phyloP scores from a whole-genome alignment of 2,329 filamentous ascomycete species.

The Cladosporium colombiae region DNA sequence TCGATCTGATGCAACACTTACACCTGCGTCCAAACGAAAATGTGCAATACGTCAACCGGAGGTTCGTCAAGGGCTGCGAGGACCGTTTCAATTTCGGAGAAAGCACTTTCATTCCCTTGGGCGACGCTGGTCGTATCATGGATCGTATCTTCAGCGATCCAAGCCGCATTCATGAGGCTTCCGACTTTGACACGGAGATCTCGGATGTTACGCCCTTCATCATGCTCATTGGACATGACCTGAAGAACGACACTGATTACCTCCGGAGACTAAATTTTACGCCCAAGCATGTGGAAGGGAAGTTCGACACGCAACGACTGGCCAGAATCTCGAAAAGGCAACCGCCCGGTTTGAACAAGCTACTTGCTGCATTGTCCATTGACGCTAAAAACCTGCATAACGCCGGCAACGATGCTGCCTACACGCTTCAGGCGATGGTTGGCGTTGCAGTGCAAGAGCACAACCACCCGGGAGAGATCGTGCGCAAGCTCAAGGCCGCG shows the following conservation, averaged over 20 bases:
- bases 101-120: conserved; percentile 56
- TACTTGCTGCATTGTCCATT: conserved; percentile 68
- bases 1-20: conserved; percentile 65
- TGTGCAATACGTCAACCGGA: conserved; percentile 62
- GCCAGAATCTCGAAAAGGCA: conserved; percentile 55
- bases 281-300: conserved; percentile 59
- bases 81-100: conserved; percentile 71
- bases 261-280: conserved; percentile 66
- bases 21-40: conserved; percentile 75
- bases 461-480: conserved; percentile 1
- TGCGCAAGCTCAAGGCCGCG: background rate
- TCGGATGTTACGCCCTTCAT: conserved; percentile 49
- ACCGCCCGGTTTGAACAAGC: conserved; percentile 57
- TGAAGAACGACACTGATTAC: conserved; percentile 67
- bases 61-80: conserved; percentile 72
- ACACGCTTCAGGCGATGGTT: conserved; percentile 31
- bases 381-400: conserved; percentile 44
- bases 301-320: conserved; percentile 72
- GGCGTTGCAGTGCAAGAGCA: conserved; percentile 15
- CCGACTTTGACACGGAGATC: background rate
- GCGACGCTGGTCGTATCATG: conserved; percentile 49
- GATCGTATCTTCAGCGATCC: conserved; percentile 58
- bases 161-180: conserved; percentile 43
- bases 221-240: conserved; percentile 77
- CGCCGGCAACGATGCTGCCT: conserved; percentile 42